Base-by-base conservation (phyloP, 768 basidiomycete genomes). In the Pholiota molesta region DNA sequence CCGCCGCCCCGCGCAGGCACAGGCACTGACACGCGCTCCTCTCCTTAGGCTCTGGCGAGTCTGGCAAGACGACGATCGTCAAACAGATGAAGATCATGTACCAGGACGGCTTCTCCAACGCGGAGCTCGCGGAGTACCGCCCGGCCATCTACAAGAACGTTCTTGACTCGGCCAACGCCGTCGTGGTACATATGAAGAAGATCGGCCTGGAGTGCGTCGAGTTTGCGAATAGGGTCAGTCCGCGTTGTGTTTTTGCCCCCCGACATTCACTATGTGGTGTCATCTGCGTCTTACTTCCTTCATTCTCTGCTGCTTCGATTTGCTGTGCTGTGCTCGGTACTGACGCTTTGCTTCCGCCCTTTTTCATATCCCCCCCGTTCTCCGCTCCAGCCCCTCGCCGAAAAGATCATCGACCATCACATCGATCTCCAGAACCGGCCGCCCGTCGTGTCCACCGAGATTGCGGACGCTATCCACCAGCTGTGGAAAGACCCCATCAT, bases 41-140 rank as follows among this genome's bases (percentile, higher is more conserved):
- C 1, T 10, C 33, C 7, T 31, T 67, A 96, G 95, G 96, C 59
- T 95, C 95, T 14, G 94, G 96, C 68, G 95, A 97, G 79, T 93
- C 91, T 0, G 97, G 96, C 6, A 98, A 98, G 77, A 89, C 87
- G 4, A 99, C 96, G 0, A 94, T 99, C 65, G 95, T 97, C 37
- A 98, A 99, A 73, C 96, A 99, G 75, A 97, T 99, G 95, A 97
- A 97, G 82, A 96, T 98, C 61, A 95, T 98, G 53, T 92, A 99
- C 73, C 92, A 97, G 73, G 87, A 89, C 63, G 96, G 96, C 13
- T 99, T 95, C 76, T 85, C 88, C 2, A 75, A 77, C 8, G 84
- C 90, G 0, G 95, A 97, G 73, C 85, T 94, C 28, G 80, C 88
- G 62, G 81, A 86, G 3, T 97, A 86, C 78, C 81, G 90, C 19